Conservation (phyloP, 2,329 filamentous ascomycete genomes). For the Grosmannia penicillata region DNA sequence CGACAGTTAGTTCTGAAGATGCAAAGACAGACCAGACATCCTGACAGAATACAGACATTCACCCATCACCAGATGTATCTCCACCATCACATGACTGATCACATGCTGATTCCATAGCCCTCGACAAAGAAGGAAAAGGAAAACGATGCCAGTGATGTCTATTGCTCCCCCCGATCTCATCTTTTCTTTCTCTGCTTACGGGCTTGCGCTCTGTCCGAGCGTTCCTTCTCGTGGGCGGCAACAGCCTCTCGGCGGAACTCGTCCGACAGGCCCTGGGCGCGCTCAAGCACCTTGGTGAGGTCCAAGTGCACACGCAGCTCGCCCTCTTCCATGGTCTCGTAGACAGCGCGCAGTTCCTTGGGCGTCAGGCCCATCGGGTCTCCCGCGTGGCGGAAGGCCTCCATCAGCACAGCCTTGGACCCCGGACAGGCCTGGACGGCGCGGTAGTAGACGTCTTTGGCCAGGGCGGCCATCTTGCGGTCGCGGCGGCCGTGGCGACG, state of each 20-base stretch:
- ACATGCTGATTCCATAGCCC: too few relatives aligned
- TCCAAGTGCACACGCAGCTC: slow-evolving; percentile 13
- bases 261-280: not conserved
- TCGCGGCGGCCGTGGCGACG: slow-evolving; percentile 9
- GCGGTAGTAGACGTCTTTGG: slow-evolving; percentile 32
- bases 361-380: slow-evolving; percentile 26
- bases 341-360: slow-evolving; percentile 31
- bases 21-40: too few relatives aligned
- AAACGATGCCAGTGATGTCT: too few relatives aligned
- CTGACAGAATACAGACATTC: too few relatives aligned
- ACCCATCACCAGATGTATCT: too few relatives aligned
- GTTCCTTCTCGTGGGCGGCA: not conserved
- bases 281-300: slow-evolving; percentile 6
- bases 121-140: too few relatives aligned
- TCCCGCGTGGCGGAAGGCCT: slow-evolving; percentile 24
- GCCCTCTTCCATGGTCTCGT: slow-evolving; percentile 8
- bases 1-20: too few relatives aligned
- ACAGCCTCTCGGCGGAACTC: not conserved
- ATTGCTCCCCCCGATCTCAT: too few relatives aligned
- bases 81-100: too few relatives aligned
- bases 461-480: slow-evolving; percentile 9
- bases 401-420: slow-evolving; percentile 34
- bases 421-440: slow-evolving; percentile 33
- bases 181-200: too few relatives aligned
- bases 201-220: too few relatives aligned